A percentile compares a stretch with the other conserved stretches of the same genome.
These are phyloP conservation scores for Thielaviopsis musarum DNA, from an alignment of 2,329 filamentous ascomycete genomes.

Conservation along the genomic window DNA sequence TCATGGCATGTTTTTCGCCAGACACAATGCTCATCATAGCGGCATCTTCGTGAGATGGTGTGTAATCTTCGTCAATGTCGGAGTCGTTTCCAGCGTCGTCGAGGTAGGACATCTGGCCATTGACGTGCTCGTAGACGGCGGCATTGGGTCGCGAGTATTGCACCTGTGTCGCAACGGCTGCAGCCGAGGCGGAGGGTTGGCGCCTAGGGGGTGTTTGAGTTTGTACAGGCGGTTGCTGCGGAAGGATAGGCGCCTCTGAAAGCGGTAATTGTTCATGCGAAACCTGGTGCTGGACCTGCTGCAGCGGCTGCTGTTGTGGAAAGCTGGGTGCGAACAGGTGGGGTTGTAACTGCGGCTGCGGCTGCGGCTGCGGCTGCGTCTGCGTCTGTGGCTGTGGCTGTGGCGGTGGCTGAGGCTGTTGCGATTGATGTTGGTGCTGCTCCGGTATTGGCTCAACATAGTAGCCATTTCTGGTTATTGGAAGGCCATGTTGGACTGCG, in stretches of 20 bases:
- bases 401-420: background rate
- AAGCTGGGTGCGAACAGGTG: too few relatives aligned
- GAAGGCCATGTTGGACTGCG: background rate
- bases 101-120: slow-evolving; percentile 27
- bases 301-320: too few relatives aligned
- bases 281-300: too few relatives aligned
- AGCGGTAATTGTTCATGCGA: background rate
- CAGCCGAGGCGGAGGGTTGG: too few relatives aligned
- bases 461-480: background rate
- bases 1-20: background rate
- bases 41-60: slow-evolving; percentile 9
- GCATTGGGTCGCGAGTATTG: background rate
- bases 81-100: slow-evolving; percentile 47
- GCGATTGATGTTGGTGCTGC: background rate
- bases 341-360: background rate
- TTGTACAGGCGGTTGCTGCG: background rate
- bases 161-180: background rate
- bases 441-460: background rate
- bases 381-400: background rate
- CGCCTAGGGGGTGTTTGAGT: background rate
- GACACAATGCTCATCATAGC: slow-evolving; percentile 18
- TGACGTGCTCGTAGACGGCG: background rate
- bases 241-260: background rate
- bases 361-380: background rate
- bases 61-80: slow-evolving; percentile 39